phyloP scores from a whole-genome alignment of 2,329 filamentous ascomycete species.

The Colletotrichum sp. region DNA sequence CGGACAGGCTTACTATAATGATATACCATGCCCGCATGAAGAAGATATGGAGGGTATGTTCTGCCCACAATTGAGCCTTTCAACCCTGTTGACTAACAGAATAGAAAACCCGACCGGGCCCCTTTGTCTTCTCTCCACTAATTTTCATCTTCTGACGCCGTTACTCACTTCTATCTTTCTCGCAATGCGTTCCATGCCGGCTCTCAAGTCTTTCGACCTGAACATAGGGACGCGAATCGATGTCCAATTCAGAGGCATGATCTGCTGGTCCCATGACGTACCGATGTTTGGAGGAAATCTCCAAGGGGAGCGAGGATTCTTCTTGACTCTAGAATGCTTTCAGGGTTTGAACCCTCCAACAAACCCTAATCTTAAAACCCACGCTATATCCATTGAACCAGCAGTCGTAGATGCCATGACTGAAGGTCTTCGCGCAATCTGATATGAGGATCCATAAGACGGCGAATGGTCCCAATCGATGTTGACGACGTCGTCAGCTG shows the following conservation, averaged over 20 bases:
- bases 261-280: background rate
- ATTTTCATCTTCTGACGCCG: background rate
- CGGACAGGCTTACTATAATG: background rate
- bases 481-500: background rate
- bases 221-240: background rate
- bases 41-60: rapidly evolving
- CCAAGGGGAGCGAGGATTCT: background rate
- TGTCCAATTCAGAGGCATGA: background rate
- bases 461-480: background rate
- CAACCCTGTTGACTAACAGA: background rate
- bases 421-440: background rate
- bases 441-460: background rate
- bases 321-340: background rate
- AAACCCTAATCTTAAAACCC: background rate
- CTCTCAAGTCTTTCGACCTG: background rate
- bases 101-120: background rate
- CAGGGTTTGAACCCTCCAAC: background rate
- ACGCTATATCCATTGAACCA: background rate
- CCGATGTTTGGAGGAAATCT: background rate
- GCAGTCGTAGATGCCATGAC: background rate
- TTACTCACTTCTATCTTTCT: background rate
- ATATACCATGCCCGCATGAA: background rate
- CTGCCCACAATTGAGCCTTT: background rate
- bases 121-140: background rate
- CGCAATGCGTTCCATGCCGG: background rate